These are phyloP conservation scores for Podochytrium sp. DNA, from an alignment of 192 early-diverging fungal species.

Conservation along the genomic window DNA sequence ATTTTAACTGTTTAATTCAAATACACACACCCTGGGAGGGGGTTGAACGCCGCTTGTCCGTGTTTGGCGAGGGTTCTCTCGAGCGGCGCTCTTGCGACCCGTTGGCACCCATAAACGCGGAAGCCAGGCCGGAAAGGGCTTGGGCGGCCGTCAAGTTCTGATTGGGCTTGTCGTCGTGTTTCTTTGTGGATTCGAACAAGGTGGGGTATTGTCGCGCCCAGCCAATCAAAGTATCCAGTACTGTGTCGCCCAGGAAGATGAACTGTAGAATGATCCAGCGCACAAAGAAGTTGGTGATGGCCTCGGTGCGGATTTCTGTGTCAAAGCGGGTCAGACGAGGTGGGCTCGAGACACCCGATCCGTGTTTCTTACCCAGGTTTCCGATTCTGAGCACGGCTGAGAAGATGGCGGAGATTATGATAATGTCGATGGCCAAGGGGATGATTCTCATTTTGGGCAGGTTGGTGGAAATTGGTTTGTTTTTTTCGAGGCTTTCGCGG, in stretches of 20 bases:
- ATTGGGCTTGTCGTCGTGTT: not conserved
- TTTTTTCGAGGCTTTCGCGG: too few relatives aligned
- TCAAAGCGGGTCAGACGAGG: not conserved
- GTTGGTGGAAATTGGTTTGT: not conserved
- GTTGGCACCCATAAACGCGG: conserved; percentile 2
- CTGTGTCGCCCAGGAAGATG: conserved; percentile 32
- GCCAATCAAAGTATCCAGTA: conserved; percentile 12
- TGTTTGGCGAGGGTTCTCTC: conserved; percentile 15
- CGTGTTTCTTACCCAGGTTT: conserved; percentile 17
- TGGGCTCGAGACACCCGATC: not conserved
- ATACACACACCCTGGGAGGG: too few relatives aligned
- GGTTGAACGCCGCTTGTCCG: too few relatives aligned
- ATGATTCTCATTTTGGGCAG: conserved; percentile 30
- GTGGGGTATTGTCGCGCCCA: conserved; percentile 12
- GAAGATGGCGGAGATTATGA: conserved; percentile 26
- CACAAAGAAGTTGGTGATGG: conserved; percentile 25
- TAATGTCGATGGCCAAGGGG: conserved; percentile 31
- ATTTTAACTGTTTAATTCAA: not conserved
- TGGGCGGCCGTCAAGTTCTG: not conserved
- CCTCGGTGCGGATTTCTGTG: conserved; percentile 31
- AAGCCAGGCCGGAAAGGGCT: conserved; percentile 23
- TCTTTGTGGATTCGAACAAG: not conserved
- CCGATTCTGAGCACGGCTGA: conserved; percentile 22
- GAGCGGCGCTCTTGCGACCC: not conserved
- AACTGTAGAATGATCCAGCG: conserved; percentile 33